A percentile compares a stretch with the other conserved stretches of the same genome.
Conservation (phyloP, 2,329 filamentous ascomycete genomes). For the Lachnellula hyalina region DNA sequence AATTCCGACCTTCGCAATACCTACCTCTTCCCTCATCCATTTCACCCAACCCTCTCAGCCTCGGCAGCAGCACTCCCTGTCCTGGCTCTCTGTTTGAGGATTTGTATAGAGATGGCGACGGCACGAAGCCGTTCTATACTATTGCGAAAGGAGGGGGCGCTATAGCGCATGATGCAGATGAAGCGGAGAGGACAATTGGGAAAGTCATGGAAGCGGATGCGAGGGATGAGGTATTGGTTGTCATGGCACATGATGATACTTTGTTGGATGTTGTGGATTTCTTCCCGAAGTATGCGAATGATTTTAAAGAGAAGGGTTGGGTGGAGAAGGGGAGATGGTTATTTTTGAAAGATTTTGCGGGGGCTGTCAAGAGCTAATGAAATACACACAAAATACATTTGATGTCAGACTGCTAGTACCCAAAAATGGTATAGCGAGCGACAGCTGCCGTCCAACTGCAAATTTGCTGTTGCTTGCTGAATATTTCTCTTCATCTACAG, state of each 20-base stretch:
- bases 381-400: too few relatives aligned
- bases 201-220: constrained; percentile 44
- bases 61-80: constrained; percentile 30
- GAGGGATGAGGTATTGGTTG: constrained; percentile 38
- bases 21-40: constrained; percentile 36
- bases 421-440: too few relatives aligned
- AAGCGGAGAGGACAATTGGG: constrained; percentile 36
- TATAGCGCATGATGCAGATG: constrained; percentile 26
- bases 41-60: constrained; percentile 35
- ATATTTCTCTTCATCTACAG: too few relatives aligned
- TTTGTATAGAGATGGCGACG: constrained; percentile 33
- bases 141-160: constrained; percentile 18
- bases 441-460: too few relatives aligned
- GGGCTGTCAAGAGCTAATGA: constrained; percentile 30
- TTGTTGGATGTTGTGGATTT: constrained; percentile 41
- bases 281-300: constrained; percentile 44
- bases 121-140: constrained; percentile 30
- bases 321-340: constrained; percentile 41
- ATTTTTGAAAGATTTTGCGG: constrained; percentile 46
- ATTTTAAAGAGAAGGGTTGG: constrained; percentile 42
- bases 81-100: constrained; percentile 37
- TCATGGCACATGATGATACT: constrained; percentile 43
- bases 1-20: constrained; percentile 40
- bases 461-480: too few relatives aligned
- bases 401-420: too few relatives aligned